Conservation (phyloP, 73 alveolate species). For the Tetrahymena thermophila region DNA sequence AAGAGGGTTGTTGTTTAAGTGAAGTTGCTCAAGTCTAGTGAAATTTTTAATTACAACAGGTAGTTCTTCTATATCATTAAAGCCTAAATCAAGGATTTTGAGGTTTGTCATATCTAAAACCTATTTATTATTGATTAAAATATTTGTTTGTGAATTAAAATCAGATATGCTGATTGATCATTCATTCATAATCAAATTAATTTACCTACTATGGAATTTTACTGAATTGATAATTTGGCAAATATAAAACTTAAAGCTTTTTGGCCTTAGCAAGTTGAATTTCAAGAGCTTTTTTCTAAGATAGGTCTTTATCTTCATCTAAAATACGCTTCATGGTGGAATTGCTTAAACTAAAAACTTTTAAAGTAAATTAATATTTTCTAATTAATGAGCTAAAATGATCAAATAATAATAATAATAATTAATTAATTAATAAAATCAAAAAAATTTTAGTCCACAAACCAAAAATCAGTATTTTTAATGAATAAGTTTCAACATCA, state of each 20-base stretch:
- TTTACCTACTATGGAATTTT: not conserved
- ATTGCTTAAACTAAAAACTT: too few species aligned
- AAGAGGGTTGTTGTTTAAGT: not conserved
- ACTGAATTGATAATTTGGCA: not conserved
- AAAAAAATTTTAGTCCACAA: not conserved
- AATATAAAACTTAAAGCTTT: not conserved
- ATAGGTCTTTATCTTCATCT: not conserved
- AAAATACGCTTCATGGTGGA: not conserved
- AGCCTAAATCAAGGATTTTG: not conserved
- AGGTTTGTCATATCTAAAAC: not conserved
- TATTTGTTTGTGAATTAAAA: not conserved
- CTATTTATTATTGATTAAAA: not conserved
- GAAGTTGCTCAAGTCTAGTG: not conserved
- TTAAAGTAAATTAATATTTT: too few species aligned
- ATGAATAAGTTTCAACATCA: not conserved
- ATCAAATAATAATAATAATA: too few species aligned
- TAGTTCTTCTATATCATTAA: not conserved
- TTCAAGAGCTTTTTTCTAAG: not conserved
- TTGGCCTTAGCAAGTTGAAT: not conserved
- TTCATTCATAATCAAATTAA: not conserved
- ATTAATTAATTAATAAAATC: too few species aligned
- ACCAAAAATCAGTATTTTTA: not conserved
- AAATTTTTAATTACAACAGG: not conserved
- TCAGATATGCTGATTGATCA: too few species aligned
- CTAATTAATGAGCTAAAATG: not conserved